Conservation (phyloP, 2,329 filamentous ascomycete genomes). For the Sporothrix schenckii region DNA sequence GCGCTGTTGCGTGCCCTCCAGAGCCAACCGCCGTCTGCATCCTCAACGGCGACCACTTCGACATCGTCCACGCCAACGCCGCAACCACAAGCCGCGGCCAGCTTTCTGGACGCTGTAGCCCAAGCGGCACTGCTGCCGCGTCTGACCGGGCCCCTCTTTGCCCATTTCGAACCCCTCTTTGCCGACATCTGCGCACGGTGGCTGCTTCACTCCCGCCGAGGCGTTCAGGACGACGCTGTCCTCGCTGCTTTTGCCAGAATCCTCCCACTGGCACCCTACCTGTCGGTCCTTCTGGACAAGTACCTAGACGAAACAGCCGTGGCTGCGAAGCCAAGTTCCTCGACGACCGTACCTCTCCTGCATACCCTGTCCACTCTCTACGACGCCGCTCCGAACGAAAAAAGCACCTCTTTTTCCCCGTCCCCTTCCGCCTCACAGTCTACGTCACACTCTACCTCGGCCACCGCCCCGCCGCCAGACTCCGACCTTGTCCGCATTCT, state of each 20-base stretch:
- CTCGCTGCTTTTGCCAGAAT: constrained; percentile 77
- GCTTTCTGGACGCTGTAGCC: constrained; percentile 72
- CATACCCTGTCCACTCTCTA: constrained; percentile 24
- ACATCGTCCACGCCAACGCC: constrained; percentile 4
- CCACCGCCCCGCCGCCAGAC: constrained; percentile 36
- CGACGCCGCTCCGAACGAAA: constrained; percentile 12
- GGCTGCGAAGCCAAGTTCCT: constrained; percentile 1
- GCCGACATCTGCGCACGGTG: constrained; percentile 83
- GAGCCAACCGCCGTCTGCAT: constrained; percentile 54
- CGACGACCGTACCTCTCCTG: not conserved
- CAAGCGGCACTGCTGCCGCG: constrained; percentile 68
- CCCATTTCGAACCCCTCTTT: constrained; percentile 73
- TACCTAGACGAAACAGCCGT: constrained; percentile 43
- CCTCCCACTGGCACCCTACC: constrained; percentile 77
- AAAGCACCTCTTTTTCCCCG: not conserved
- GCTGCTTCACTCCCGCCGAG: constrained; percentile 56
- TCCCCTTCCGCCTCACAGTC: not conserved
- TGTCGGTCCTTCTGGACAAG: constrained; percentile 69
- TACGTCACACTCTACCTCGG: not conserved
- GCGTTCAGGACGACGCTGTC: constrained; percentile 49
- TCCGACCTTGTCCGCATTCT: constrained; percentile 50
- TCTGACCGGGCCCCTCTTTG: constrained; percentile 73
- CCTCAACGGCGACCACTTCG: constrained; percentile 9
- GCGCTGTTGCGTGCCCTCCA: constrained; percentile 71
- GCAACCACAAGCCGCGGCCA: constrained; percentile 36